phyloP scores from a whole-genome alignment of 352 stramenopile genomes.

The Globisporangium spiculum region DNA sequence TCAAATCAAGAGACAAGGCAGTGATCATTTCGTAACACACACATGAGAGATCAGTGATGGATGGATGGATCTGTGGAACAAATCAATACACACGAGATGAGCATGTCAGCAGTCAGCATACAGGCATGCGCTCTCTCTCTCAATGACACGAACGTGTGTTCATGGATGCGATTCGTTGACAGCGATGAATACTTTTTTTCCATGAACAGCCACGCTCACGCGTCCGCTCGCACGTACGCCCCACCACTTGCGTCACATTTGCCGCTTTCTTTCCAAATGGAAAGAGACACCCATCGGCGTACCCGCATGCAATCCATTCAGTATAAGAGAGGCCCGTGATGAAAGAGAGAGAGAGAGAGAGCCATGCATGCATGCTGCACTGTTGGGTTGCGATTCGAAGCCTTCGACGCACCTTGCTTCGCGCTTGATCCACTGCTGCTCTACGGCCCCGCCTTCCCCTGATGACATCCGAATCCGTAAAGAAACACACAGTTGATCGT shows the following conservation, averaged over 20 bases:
- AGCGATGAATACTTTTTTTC: conserved; percentile 5
- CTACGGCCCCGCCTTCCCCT: conserved; percentile 53
- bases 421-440: conserved; percentile 65
- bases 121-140: neutral
- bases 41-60: neutral
- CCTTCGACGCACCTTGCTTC: conserved; percentile 46
- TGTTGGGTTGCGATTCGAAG: neutral
- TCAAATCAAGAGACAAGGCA: neutral
- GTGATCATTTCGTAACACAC: neutral
- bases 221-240: neutral
- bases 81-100: neutral
- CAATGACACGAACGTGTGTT: neutral
- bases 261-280: conserved; percentile 3
- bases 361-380: neutral
- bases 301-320: neutral
- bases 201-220: neutral
- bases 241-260: neutral
- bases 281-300: neutral
- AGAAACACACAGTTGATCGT: conserved; percentile 3
- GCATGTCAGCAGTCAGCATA: neutral
- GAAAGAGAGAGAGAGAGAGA: neutral
- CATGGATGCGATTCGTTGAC: conserved; percentile 9
- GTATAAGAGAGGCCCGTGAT: neutral
- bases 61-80: neutral
- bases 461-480: conserved; percentile 15